A percentile compares a stretch with the other conserved stretches of the same genome.
phyloP scores from a whole-genome alignment of 495 filamentous ascomycete species.

The Durotheca rogersii region DNA sequence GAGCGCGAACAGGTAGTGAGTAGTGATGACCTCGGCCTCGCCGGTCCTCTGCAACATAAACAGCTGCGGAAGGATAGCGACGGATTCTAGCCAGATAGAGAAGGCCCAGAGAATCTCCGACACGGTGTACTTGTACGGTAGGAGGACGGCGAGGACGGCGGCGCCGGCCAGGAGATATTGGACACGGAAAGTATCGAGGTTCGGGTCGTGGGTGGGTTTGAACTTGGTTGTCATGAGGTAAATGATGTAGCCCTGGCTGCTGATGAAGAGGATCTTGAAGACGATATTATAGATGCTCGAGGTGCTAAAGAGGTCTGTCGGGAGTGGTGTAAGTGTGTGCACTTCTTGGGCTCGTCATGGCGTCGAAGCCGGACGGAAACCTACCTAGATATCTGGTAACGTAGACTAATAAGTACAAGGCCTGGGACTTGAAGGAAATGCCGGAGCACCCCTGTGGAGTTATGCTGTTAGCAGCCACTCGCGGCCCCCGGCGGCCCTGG shows the following conservation, averaged over 20 bases:
- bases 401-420: slow-evolving; percentile 90
- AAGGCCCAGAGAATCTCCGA: slow-evolving; percentile 91
- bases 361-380: slow-evolving; percentile 8
- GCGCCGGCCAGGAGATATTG: slow-evolving; percentile 85
- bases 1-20: slow-evolving; percentile 96
- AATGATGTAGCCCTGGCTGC: slow-evolving; percentile 84
- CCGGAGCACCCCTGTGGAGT: slow-evolving; percentile 91
- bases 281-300: slow-evolving; percentile 82
- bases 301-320: slow-evolving; percentile 83
- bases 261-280: slow-evolving; percentile 95
- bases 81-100: slow-evolving; percentile 94
- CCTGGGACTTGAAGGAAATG: slow-evolving; percentile 97
- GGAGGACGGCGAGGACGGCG: slow-evolving; percentile 73
- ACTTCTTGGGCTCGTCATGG: slow-evolving; percentile 2
- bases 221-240: slow-evolving; percentile 96
- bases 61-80: slow-evolving; percentile 93
- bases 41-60: slow-evolving; percentile 98
- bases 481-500: background rate
- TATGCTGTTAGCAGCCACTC: slow-evolving; percentile 18
- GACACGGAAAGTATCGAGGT: slow-evolving; percentile 93
- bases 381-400: slow-evolving; percentile 85
- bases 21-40: slow-evolving; percentile 97
- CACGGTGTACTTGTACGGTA: slow-evolving; percentile 74
- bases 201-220: slow-evolving; percentile 93
- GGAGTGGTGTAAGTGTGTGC: slow-evolving; percentile 6